A percentile compares a stretch with the other conserved stretches of the same genome.
These are phyloP conservation scores for Nakazawaea pomicola DNA, from an alignment of 805 yeast species.

Conservation along the genomic window DNA sequence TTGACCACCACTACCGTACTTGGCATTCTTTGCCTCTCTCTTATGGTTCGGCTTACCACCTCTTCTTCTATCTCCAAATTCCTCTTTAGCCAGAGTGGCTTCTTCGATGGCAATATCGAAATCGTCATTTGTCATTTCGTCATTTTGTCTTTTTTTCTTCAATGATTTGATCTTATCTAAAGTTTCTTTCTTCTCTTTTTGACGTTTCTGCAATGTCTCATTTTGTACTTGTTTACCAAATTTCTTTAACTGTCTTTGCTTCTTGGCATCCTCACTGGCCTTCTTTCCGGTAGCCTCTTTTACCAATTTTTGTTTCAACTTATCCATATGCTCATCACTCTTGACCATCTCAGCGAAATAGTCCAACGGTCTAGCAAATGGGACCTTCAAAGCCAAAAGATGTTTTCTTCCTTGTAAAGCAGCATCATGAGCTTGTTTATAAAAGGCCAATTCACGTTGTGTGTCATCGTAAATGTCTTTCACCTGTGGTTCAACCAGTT, in stretches of 20 bases:
- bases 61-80: constrained; percentile 30
- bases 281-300: constrained; percentile 75
- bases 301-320: constrained; percentile 73
- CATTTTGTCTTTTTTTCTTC: constrained; percentile 79
- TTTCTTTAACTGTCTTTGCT: constrained; percentile 91
- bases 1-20: constrained; percentile 75
- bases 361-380: constrained; percentile 90
- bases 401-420: constrained; percentile 66
- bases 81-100: constrained; percentile 60
- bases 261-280: constrained; percentile 89
- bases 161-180: constrained; percentile 86
- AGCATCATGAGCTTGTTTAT: constrained; percentile 89
- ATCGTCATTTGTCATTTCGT: constrained; percentile 67
- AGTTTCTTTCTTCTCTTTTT: constrained; percentile 86
- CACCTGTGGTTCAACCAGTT: constrained; percentile 57
- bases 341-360: constrained; percentile 99
- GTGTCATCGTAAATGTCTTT: constrained; percentile 93
- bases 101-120: constrained; percentile 93
- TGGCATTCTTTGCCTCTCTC: constrained; percentile 65
- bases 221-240: constrained; percentile 96
- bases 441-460: constrained; percentile 91
- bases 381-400: constrained; percentile 65
- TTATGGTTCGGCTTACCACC: constrained; percentile 54
- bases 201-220: constrained; percentile 89
- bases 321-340: constrained; percentile 97